These are phyloP conservation scores for Salvia miltiorrhiza DNA, from an alignment of 257 asterid genomes.

Conservation along the genomic window DNA sequence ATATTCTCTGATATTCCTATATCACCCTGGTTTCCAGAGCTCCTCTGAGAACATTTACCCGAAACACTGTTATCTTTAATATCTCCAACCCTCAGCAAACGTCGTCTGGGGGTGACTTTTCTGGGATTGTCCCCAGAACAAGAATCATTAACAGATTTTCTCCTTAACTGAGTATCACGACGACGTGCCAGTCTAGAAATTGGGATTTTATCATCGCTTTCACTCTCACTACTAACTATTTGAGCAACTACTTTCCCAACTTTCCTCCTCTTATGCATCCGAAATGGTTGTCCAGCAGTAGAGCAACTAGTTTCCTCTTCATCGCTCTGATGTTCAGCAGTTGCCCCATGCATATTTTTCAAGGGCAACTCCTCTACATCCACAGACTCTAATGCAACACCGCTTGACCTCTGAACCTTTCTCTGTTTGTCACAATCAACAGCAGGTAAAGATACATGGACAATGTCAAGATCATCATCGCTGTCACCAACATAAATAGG, in stretches of 20 bases:
- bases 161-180: not conserved
- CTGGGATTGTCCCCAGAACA: constrained; percentile 19
- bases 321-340: constrained; percentile 19
- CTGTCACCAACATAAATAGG: constrained; percentile 40
- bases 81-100: constrained; percentile 31
- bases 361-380: constrained; percentile 18
- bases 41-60: constrained; percentile 17
- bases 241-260: constrained; percentile 34
- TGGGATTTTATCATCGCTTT: constrained; percentile 45
- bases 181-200: constrained; percentile 24
- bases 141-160: constrained; percentile 12
- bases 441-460: not conserved
- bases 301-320: constrained; percentile 25
- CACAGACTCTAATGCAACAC: constrained; percentile 19
- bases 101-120: constrained; percentile 29
- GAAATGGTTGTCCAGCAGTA: not conserved
- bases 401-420: constrained; percentile 6
- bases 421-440: constrained; percentile 11
- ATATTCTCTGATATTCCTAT: constrained; percentile 1
- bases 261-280: constrained; percentile 29
- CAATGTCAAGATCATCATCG: constrained; percentile 36
- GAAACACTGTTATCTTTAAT: constrained; percentile 5
- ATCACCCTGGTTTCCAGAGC: not conserved
- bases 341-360: not conserved
- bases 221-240: constrained; percentile 46